Evolutionary conservation across 164 flowering plant genomes (phyloP).

Genomic region (Stephania yunnanensis): DNA sequence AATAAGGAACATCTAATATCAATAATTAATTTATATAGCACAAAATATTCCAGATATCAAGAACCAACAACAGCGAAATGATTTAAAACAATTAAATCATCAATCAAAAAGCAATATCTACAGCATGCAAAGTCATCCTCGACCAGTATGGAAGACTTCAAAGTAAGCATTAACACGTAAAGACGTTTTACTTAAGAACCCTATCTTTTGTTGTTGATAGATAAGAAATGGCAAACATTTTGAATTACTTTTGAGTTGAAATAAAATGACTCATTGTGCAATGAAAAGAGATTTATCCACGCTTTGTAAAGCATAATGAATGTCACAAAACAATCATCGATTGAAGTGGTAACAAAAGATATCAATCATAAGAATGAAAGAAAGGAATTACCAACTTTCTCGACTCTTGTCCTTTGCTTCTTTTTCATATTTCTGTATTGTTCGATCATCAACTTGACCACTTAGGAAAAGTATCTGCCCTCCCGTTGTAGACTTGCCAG

Average conservation of each 20-base stretch:
- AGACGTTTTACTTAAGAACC: background rate
- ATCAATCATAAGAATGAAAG: background rate
- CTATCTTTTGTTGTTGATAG: background rate
- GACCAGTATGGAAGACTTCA: no score
- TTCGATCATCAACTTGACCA: slow-evolving; percentile 98
- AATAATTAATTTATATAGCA: background rate
- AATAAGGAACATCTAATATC: background rate
- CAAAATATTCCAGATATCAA: background rate
- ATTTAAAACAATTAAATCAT: no score
- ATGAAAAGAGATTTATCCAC: background rate
- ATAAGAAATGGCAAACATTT: background rate
- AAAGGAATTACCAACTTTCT: slow-evolving; percentile 79
- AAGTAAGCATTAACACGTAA: background rate
- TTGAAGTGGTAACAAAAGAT: background rate
- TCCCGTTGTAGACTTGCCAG: slow-evolving; percentile 93
- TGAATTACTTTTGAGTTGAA: background rate
- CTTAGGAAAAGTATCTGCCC: slow-evolving; percentile 94
- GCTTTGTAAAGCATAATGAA: background rate
- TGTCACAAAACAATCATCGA: background rate
- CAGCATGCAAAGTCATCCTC: no score
- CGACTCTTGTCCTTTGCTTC: slow-evolving; percentile 98
- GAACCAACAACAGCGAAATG: background rate
- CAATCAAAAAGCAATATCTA: no score
- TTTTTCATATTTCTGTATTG: slow-evolving; percentile 95
- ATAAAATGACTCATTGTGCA: background rate